Evolutionary conservation across 2,329 filamentous ascomycete species (phyloP).

Genomic region (Colletotrichum eremochloae): DNA sequence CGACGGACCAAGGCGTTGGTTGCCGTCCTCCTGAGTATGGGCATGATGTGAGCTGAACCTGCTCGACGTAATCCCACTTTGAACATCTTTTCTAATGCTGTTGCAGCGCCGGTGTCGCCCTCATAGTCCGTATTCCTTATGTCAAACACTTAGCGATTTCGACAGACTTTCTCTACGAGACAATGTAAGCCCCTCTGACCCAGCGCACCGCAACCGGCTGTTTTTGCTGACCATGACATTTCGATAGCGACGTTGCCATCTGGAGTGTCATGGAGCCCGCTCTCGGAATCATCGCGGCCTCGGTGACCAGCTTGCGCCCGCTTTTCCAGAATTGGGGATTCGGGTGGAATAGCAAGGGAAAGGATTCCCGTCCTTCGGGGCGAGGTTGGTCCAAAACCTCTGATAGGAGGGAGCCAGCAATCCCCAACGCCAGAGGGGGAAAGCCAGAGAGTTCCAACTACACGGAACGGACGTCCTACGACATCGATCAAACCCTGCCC

Average conservation of each 20-base stretch:
- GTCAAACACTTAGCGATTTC: slow-evolving; percentile 48
- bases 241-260: slow-evolving; percentile 49
- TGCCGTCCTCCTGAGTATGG: slow-evolving; percentile 62
- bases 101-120: slow-evolving; percentile 54
- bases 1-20: slow-evolving; percentile 60
- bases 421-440: not conserved
- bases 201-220: rapidly evolving
- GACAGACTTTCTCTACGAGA: slow-evolving; percentile 49
- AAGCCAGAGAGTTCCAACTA: slow-evolving; percentile 16
- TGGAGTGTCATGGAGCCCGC: slow-evolving; percentile 52
- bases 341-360: slow-evolving; percentile 41
- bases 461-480: slow-evolving; percentile 28
- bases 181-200: slow-evolving; percentile 45
- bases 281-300: slow-evolving; percentile 52
- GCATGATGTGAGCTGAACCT: slow-evolving; percentile 57
- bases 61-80: not conserved
- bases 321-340: slow-evolving; percentile 49
- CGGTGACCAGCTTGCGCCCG: slow-evolving; percentile 49
- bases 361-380: slow-evolving; percentile 30
- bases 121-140: slow-evolving; percentile 55
- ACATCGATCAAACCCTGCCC: slow-evolving; percentile 29
- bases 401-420: not conserved
- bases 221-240: not conserved
- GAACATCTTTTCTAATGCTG: slow-evolving; percentile 15
- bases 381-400: slow-evolving; percentile 15